Base-by-base conservation (phyloP, 2,329 filamentous ascomycete species). In the Stemphylium lycopersici region DNA sequence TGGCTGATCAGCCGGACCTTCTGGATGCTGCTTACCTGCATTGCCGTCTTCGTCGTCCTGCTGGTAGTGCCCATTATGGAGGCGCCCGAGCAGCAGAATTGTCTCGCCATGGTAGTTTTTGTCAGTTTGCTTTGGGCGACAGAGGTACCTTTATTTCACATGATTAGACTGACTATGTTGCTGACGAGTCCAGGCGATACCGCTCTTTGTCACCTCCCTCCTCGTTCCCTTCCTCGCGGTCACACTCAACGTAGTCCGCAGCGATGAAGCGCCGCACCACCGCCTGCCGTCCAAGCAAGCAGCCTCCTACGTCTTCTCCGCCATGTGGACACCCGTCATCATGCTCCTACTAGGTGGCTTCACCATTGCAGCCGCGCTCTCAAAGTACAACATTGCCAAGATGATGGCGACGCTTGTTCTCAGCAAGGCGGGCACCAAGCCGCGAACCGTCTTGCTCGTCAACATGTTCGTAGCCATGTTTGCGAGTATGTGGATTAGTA, bases 291-390 rank as follows among this genome's bases (percentile, higher is more conserved):
- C 92, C 3, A 93, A 93, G 72, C 83, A 86, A 38, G 93, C 95
- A 0, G 91, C 93, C 0, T 81, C 84, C 24, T 93, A 90, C 68
- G 89, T 97, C 53, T 98, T 99, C 68, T 83, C 91, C 4, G 89
- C 95, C 22, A 99, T 99, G 95, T 99, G 95, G 95, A 97, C 93
- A 3, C 93, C 95, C 0, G 95, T 99, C 50, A 99, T 99, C 65
- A 98, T 99, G 95, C 85, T 99, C 13, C 82, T 99, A 18, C 86
- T 99, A 0, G 95, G 95, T 64, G 95, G 95, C 29, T 99, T 99
- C 71, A 96, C 95, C 2, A 88, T 99, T 48, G 95, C 95, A 8
- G 95, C 95, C 0, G 96, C 95, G 0, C 78, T 99, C 50, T 96
- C 92, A 43, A 99, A 99, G 75, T 96, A 96, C 76, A 95, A 93